Evolutionary conservation across 2,329 filamentous ascomycete species (phyloP).

Genomic region (Leptodontidium sp.): DNA sequence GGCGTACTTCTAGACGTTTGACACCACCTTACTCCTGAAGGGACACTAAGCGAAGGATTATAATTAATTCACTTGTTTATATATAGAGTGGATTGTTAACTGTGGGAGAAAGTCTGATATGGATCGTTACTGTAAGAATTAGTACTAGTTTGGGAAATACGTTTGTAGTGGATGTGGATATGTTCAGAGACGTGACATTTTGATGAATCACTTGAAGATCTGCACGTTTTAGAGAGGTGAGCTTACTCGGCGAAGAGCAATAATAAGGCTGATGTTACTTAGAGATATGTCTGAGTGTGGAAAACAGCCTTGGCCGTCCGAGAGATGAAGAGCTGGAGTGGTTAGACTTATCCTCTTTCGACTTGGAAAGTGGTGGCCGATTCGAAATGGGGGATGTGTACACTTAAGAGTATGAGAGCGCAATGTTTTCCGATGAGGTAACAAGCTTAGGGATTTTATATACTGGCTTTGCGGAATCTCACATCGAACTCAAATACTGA

Average conservation of each 20-base stretch:
- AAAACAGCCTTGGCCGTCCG: too few relatives aligned
- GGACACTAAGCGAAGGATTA: not conserved
- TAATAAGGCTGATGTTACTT: not conserved
- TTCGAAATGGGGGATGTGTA: too few relatives aligned
- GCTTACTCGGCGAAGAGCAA: not conserved
- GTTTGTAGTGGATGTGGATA: not conserved
- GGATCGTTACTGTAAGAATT: not conserved
- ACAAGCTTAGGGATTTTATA: too few relatives aligned
- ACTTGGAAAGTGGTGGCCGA: too few relatives aligned
- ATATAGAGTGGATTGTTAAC: not conserved
- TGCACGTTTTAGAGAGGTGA: not conserved
- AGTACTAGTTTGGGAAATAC: constrained; percentile 1
- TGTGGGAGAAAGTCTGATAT: constrained; percentile 7
- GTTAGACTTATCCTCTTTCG: too few relatives aligned
- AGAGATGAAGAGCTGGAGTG: too few relatives aligned
- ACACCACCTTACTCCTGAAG: not conserved
- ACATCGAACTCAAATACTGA: not conserved
- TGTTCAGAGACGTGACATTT: not conserved
- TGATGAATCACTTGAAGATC: not conserved
- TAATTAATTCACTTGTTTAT: not conserved
- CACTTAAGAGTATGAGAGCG: too few relatives aligned
- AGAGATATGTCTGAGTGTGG: not conserved
- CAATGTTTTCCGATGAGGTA: too few relatives aligned
- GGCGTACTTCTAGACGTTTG: not conserved
- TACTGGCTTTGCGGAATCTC: too few relatives aligned